These are phyloP conservation scores for Globisporangium acanthophoron DNA, from an alignment of 352 stramenopile species.

Conservation along the genomic window DNA sequence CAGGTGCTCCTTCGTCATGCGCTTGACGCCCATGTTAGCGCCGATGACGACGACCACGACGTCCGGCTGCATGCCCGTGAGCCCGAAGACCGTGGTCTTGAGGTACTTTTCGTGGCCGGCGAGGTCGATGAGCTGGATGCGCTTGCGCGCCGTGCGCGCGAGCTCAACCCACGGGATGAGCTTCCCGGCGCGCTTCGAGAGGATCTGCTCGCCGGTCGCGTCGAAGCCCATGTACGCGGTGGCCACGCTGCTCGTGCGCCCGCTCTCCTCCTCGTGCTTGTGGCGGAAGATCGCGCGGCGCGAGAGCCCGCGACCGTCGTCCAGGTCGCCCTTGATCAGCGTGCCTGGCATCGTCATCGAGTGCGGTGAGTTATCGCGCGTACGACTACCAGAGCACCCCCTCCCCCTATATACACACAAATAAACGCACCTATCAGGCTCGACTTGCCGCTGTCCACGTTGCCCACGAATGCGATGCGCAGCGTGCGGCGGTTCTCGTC, in stretches of 20 bases:
- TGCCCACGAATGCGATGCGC: conserved; percentile 87
- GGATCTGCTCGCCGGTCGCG: conserved; percentile 62
- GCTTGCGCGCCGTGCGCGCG: conserved; percentile 70
- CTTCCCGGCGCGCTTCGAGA: conserved; percentile 69
- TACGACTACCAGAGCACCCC: background rate
- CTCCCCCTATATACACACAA: background rate
- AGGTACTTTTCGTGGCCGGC: conserved; percentile 98
- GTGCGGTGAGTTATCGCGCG: background rate
- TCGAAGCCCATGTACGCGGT: conserved; percentile 85
- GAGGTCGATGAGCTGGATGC: conserved; percentile 86
- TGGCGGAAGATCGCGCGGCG: conserved; percentile 83
- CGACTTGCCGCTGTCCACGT: conserved; percentile 92
- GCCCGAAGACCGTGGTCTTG: conserved; percentile 98
- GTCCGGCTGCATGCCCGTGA: conserved; percentile 96
- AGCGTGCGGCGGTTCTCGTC: conserved; percentile 65
- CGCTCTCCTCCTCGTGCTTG: conserved; percentile 82
- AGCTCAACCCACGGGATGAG: conserved; percentile 78
- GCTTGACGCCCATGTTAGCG: conserved; percentile 93
- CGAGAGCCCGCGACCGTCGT: conserved; percentile 92
- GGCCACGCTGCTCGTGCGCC: conserved; percentile 77
- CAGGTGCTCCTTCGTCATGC: conserved; percentile 93
- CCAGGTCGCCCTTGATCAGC: conserved; percentile 93
- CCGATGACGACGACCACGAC: conserved; percentile 93
- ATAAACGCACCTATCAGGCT: conserved; percentile 71
- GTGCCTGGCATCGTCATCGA: conserved; percentile 30